Percentiles rank a stretch among this genome's conserved stretches.
These are phyloP conservation scores for Cutaneotrichosporon sp. DNA, from an alignment of 1,284 basidiomycete genomes.

Conservation along the genomic window DNA sequence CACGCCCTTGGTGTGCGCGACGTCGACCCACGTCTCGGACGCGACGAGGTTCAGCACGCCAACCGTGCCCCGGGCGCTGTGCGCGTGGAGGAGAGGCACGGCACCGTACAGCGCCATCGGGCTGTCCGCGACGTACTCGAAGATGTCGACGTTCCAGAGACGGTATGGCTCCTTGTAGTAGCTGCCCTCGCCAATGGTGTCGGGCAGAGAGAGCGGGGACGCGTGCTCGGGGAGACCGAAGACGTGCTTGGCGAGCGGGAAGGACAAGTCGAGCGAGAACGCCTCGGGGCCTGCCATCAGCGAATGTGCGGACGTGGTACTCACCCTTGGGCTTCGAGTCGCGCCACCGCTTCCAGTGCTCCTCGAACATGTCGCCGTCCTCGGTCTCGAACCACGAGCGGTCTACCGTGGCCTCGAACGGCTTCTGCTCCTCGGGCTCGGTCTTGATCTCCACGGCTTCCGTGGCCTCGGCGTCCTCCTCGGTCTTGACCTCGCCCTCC, in stretches of 20 bases:
- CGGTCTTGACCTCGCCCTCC: slow-evolving; percentile 9
- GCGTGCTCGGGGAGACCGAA: slow-evolving; percentile 98
- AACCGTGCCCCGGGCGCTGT: slow-evolving; percentile 75
- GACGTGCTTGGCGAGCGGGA: slow-evolving; percentile 85
- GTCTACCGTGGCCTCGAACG: slow-evolving; percentile 58
- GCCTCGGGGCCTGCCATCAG: slow-evolving; percentile 78
- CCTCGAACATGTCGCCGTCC: slow-evolving; percentile 86
- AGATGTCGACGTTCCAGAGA: slow-evolving; percentile 94
- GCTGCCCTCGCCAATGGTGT: slow-evolving; percentile 62
- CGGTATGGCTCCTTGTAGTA: slow-evolving; percentile 89
- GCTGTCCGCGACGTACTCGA: slow-evolving; percentile 91
- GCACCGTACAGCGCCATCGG: slow-evolving; percentile 90
- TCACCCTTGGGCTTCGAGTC: slow-evolving; percentile 94
- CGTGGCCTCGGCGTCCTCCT: not conserved
- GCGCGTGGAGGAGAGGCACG: slow-evolving; percentile 91
- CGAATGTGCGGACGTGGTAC: slow-evolving; percentile 11
- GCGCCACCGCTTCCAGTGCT: slow-evolving; percentile 79
- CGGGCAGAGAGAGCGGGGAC: slow-evolving; percentile 81
- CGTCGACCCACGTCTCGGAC: slow-evolving; percentile 95
- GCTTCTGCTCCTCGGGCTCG: slow-evolving; percentile 56
- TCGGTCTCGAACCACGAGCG: slow-evolving; percentile 79
- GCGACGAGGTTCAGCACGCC: slow-evolving; percentile 88
- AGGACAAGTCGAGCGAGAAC: slow-evolving; percentile 86
- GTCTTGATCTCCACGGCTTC: not conserved
- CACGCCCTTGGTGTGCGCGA: slow-evolving; percentile 67